Conservation (phyloP, 306 rosid genomes). For the Ormosia emarginata region DNA sequence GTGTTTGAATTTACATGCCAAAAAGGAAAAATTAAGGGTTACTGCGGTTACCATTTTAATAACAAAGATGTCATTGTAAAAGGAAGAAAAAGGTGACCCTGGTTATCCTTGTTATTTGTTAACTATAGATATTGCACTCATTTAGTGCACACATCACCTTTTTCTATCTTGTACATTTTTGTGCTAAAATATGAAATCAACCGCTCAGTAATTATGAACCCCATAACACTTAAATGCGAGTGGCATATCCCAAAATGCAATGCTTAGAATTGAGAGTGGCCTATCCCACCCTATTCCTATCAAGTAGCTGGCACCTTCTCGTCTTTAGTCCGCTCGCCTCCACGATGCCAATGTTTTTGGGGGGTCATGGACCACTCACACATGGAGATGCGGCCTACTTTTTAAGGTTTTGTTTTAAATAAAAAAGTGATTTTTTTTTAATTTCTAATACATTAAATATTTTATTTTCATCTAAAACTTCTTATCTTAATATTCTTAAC, state of each 20-base stretch:
- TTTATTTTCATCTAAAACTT: too few species aligned
- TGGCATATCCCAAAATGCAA: not conserved
- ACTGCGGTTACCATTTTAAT: not conserved
- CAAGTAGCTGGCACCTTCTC: conserved; percentile 21
- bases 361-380: conserved; percentile 5
- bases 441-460: too few species aligned
- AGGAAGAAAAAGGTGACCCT: not conserved
- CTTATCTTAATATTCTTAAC: too few species aligned
- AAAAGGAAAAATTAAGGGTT: not conserved
- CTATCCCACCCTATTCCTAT: not conserved
- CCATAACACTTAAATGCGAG: not conserved
- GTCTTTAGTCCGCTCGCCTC: not conserved
- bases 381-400: conserved; percentile 8
- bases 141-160: not conserved
- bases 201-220: not conserved
- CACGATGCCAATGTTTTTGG: conserved; percentile 2
- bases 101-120: not conserved
- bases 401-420: not conserved
- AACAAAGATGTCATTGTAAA: not conserved
- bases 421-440: too few species aligned
- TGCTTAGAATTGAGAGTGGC: conserved; percentile 7
- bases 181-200: conserved; percentile 8
- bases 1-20: not conserved
- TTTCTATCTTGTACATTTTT: conserved; percentile 2
- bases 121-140: not conserved